These are phyloP conservation scores for Colletotrichum camelliae DNA, from an alignment of 2,329 filamentous ascomycete species.

Conservation along the genomic window DNA sequence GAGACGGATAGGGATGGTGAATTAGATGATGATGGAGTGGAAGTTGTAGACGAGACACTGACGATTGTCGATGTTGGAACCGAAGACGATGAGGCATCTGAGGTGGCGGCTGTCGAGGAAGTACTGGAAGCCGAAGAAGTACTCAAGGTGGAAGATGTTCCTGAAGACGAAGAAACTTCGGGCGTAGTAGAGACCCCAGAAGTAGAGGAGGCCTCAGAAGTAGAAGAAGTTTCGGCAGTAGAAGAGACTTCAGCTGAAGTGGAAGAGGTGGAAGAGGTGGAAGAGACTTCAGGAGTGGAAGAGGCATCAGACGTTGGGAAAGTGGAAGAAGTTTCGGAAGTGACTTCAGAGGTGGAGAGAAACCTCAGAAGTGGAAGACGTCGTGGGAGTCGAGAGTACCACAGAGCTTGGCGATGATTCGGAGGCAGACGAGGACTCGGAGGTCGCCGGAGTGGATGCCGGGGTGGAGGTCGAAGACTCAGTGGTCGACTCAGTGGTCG, in stretches of 20 bases:
- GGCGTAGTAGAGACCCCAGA: background rate
- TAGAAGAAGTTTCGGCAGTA: background rate
- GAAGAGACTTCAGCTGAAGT: background rate
- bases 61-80: background rate
- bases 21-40: background rate
- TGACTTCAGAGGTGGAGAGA: background rate
- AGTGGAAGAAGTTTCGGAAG: background rate
- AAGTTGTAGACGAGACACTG: background rate
- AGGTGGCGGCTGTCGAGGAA: background rate
- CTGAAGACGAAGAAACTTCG: background rate
- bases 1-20: background rate
- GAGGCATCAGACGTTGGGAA: background rate
- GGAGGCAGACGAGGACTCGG: background rate
- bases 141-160: background rate
- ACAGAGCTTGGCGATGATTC: background rate
- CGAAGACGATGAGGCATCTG: background rate
- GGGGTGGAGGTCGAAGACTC: fast-evolving
- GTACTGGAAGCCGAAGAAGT: background rate
- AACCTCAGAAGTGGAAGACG: background rate
- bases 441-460: background rate
- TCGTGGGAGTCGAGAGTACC: background rate
- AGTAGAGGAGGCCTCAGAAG: background rate
- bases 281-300: background rate
- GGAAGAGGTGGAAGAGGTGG: background rate
- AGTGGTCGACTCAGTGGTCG: fast-evolving